Conservation (phyloP, 352 stramenopile genomes). For the Phytophthora pseudosyringae region DNA sequence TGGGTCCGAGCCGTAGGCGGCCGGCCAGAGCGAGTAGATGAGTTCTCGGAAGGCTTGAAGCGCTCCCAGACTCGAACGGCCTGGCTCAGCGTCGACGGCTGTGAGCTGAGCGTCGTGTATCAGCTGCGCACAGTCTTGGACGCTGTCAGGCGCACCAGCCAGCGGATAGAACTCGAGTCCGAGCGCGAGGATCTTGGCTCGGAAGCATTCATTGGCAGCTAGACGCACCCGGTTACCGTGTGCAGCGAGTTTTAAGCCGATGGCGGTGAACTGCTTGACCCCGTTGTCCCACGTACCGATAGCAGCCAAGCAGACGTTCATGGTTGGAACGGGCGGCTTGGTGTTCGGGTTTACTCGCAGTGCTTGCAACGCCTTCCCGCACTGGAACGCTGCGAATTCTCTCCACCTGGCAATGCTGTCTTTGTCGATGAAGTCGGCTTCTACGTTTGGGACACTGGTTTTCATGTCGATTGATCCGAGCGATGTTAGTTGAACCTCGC, state of each 20-base stretch:
- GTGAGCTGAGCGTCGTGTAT: neutral
- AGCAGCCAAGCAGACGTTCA: conserved; percentile 45
- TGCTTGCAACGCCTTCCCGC: conserved; percentile 4
- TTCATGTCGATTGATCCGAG: conserved; percentile 10
- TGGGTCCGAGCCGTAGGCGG: conserved; percentile 46
- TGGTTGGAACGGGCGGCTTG: conserved; percentile 22
- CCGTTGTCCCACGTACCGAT: conserved; percentile 50
- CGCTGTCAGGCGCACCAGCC: conserved; percentile 11
- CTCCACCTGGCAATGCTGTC: conserved; percentile 11
- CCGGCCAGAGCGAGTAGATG: conserved; percentile 45
- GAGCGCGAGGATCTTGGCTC: conserved; percentile 45
- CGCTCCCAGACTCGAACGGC: neutral
- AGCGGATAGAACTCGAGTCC: conserved; percentile 54
- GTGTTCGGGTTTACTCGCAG: conserved; percentile 4
- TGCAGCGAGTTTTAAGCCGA: conserved; percentile 55
- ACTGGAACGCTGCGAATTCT: conserved; percentile 13
- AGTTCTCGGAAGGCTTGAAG: conserved; percentile 39
- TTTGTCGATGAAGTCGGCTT: conserved; percentile 7
- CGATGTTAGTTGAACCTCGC: conserved; percentile 1
- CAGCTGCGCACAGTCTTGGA: conserved; percentile 12
- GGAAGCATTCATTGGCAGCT: conserved; percentile 68
- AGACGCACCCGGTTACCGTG: conserved; percentile 81
- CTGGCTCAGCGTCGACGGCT: neutral
- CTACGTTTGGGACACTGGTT: neutral
- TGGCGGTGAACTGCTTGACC: conserved; percentile 53